Base-by-base conservation (phyloP, 139 green algal genomes). In the Chlorella sp. region DNA sequence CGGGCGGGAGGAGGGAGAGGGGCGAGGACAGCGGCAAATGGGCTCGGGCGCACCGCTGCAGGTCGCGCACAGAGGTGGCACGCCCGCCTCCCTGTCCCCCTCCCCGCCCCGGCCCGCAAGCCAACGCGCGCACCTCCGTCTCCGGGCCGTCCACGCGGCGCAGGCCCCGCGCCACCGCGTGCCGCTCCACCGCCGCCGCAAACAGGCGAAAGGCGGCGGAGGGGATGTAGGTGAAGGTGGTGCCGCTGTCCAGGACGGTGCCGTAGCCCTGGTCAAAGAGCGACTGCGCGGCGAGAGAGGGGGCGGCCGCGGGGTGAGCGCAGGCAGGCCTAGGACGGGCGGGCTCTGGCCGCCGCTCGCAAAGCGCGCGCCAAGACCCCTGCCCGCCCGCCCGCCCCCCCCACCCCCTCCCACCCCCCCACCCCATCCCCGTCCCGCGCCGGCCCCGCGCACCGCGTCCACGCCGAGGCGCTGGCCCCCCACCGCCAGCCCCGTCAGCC, bases 141-240 rank as follows among this genome's bases (percentile, higher is more conserved):
- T 85, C 79, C 11, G 79, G 74, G 9, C 79, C 79, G 8, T 55
- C 48, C 68, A 85, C 79, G n/a, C 48, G 48, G 15, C 46, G 41
- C 45, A 85, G 36, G 23, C 73, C 73, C 3, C 45, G 43, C n/a
- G 29, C 21, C 8, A 81, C 21, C 1, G 79, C 79, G 21, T 70
- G 51, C 2, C 8, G 55, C 36, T 81, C 65, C 45, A 84, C 65
- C 29, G 73, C 63, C 46, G 65, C 51, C 5, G 69, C 17, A 79
- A 98, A 92, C 0, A 67, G 67, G 2, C 77, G 58, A 77, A 93
- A 97, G 0, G 89, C 93, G 1, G 79, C 56, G 0, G 78, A 85
- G 5, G 94, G 95, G 25, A 99, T 60, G 86, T 98, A 99, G 8
- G 90, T 93, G 80, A 98, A 98, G 11, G 95, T 98, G 35, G 95